These are phyloP conservation scores for Scheffersomyces spartinae DNA, from an alignment of 805 yeast species.

Conservation along the genomic window DNA sequence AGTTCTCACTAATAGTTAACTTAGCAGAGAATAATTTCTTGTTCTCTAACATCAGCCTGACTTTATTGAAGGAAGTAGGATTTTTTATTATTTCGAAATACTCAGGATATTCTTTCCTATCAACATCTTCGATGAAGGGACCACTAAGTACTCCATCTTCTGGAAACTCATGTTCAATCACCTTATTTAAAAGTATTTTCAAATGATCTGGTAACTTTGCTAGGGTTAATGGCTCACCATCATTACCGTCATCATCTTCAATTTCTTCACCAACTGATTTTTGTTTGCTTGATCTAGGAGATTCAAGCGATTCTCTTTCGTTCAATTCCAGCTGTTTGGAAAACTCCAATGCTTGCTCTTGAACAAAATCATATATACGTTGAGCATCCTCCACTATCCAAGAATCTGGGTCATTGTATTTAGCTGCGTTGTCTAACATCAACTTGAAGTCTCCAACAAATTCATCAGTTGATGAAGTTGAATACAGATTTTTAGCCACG, in stretches of 20 bases:
- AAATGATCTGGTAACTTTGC: conserved; percentile 12
- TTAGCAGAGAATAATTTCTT: conserved; percentile 28
- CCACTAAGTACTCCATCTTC: conserved; percentile 46
- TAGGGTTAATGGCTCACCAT: conserved; percentile 6
- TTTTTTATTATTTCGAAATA: conserved; percentile 60
- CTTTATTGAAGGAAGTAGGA: conserved; percentile 63
- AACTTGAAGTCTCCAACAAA: conserved; percentile 51
- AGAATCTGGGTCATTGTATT: conserved; percentile 63
- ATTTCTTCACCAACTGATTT: too few species aligned
- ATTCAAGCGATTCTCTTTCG: too few species aligned
- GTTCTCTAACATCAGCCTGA: conserved; percentile 39
- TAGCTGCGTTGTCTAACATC: conserved; percentile 59
- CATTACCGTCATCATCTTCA: conserved; percentile 5
- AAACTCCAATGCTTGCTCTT: too few species aligned
- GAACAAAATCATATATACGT: conserved; percentile 27
- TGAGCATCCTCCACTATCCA: conserved; percentile 50
- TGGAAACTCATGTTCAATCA: conserved; percentile 33
- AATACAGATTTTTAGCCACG: too few species aligned
- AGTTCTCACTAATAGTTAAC: conserved; percentile 25
- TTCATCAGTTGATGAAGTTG: conserved; percentile 27
- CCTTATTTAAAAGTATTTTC: conserved; percentile 20
- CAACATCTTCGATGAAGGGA: conserved; percentile 69
- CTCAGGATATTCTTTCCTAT: conserved; percentile 63
- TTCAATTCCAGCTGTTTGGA: too few species aligned
- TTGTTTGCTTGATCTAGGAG: too few species aligned